Percentiles rank a stretch among this genome's conserved stretches.
Evolutionary conservation across 2,329 filamentous ascomycete species (phyloP).

Genomic region (Teratosphaeria viscida): DNA sequence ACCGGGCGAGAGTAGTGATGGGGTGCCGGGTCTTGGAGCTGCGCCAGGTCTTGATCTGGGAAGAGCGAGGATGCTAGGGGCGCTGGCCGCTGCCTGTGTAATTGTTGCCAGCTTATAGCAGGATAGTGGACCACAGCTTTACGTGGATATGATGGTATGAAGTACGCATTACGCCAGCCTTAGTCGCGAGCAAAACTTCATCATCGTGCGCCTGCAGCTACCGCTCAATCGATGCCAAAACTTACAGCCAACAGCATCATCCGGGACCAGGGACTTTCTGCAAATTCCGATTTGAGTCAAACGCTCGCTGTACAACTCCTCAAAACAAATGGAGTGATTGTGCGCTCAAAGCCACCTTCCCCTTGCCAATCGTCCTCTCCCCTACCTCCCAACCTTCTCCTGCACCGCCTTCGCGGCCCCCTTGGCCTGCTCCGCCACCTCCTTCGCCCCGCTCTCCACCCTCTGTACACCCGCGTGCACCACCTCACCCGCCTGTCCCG

Average conservation of each 20-base stretch:
- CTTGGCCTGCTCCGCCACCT: conserved; percentile 21
- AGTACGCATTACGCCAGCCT: not conserved
- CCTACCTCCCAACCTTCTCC: not conserved
- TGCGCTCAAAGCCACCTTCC: not conserved
- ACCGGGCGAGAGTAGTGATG: conserved; percentile 13
- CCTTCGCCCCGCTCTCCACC: conserved; percentile 16
- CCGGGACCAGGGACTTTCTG: not conserved
- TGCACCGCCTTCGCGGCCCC: conserved; percentile 16
- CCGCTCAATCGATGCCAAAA: not conserved
- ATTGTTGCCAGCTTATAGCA: conserved; percentile 2
- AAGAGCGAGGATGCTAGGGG: conserved; percentile 2
- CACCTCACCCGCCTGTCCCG: conserved; percentile 5
- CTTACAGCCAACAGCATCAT: not conserved
- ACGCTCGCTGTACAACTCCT: not conserved
- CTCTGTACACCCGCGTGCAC: not conserved
- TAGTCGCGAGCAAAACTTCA: not conserved
- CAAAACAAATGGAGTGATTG: not conserved
- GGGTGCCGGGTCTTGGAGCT: conserved; percentile 11
- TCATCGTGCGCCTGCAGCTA: not conserved
- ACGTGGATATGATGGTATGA: not conserved
- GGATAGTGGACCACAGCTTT: not conserved
- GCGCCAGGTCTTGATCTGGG: conserved; percentile 2
- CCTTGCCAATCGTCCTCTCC: not conserved
- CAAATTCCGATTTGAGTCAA: not conserved
- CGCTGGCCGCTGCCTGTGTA: conserved; percentile 8